phyloP scores from a whole-genome alignment of 2,329 filamentous ascomycete species.

The Aureobasidium pullulans region DNA sequence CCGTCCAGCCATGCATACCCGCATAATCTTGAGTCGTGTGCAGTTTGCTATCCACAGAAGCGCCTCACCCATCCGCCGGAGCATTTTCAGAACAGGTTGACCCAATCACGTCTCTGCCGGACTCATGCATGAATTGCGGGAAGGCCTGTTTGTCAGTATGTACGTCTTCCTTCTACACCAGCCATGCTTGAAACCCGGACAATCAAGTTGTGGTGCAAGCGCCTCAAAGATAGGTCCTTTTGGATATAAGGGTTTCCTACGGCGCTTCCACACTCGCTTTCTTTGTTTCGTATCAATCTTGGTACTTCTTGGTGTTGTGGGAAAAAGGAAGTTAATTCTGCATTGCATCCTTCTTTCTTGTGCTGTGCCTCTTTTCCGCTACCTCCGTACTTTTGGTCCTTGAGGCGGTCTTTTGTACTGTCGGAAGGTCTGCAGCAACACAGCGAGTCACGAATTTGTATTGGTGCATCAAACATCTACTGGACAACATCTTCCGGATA shows the following conservation, averaged over 20 bases:
- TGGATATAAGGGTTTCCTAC: not conserved
- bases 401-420: not conserved
- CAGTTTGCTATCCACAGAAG: not conserved
- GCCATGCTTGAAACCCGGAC: not conserved
- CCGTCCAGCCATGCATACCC: slow-evolving; percentile 4
- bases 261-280: not conserved
- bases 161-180: not conserved
- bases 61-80: not conserved
- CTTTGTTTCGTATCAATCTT: not conserved
- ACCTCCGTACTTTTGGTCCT: not conserved
- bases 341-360: slow-evolving; percentile 1
- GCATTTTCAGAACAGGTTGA: not conserved
- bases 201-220: not conserved
- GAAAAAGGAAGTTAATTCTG: not conserved
- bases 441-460: too few species aligned
- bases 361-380: slow-evolving; percentile 5
- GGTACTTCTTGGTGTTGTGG: not conserved
- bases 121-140: not conserved
- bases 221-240: not conserved
- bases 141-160: slow-evolving; percentile 2
- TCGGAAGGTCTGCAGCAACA: not conserved
- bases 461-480: not conserved
- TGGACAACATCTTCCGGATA: not conserved
- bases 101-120: not conserved
- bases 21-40: not conserved